phyloP scores from a whole-genome alignment of 2,329 filamentous ascomycete species.

The Dothistroma pini region DNA sequence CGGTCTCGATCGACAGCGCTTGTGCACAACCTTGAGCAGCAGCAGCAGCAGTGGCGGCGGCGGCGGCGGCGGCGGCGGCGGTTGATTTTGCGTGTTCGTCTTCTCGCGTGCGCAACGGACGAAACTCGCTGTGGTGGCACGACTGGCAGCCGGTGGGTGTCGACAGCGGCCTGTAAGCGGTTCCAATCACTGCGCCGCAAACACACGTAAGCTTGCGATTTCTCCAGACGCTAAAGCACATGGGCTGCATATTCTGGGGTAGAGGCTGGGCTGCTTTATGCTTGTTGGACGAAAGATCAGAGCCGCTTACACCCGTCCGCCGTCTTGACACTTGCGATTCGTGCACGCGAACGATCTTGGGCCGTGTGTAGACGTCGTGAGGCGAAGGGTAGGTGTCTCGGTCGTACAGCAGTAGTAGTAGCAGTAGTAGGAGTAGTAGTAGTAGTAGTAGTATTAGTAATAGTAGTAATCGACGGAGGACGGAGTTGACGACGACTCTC shows the following conservation, averaged over 20 bases:
- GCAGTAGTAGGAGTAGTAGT: neutral
- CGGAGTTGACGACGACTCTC: neutral
- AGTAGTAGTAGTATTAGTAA: too few species aligned
- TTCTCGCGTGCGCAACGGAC: conserved; percentile 4
- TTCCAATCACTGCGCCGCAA: neutral
- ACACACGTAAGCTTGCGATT: neutral
- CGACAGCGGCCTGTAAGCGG: neutral
- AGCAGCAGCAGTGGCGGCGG: too few species aligned
- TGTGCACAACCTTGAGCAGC: neutral
- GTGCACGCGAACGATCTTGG: neutral
- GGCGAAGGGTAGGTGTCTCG: neutral
- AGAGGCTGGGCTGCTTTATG: neutral
- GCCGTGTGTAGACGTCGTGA: neutral
- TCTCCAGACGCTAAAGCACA: conserved; percentile 6
- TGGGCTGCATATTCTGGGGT: conserved; percentile 13
- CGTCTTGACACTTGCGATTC: neutral
- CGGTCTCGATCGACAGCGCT: conserved; percentile 2
- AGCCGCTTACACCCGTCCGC: neutral
- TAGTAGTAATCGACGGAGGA: neutral
- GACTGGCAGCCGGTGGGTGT: too few species aligned
- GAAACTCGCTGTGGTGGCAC: conserved; percentile 1
- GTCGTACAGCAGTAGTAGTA: neutral
- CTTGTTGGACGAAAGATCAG: neutral
- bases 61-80: neutral
- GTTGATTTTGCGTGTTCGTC: neutral